Evolutionary conservation across 352 stramenopile genomes (phyloP), one percentile per base, ranked within the genome.

Genomic region (Globisporangium middletonii): DNA sequence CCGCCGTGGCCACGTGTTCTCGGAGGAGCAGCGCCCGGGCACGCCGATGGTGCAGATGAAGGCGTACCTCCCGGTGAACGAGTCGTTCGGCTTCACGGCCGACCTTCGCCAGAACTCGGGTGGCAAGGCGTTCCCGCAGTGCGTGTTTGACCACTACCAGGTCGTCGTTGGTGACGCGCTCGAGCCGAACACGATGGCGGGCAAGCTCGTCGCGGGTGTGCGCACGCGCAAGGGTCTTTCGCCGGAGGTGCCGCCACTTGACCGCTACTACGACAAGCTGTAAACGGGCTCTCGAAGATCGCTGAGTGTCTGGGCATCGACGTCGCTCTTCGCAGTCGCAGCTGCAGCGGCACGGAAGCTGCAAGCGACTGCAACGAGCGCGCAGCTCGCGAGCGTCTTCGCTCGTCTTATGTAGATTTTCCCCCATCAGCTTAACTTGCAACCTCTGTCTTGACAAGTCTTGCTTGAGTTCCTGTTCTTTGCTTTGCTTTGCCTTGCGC

Each of bases 71-170:
- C 97, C 97, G 68, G 97, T 99, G 33, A 98, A 98, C 86, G 97
- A 99, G 82, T 99, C 97, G 52, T 99, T 99, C 75, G 97, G 97
- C 65, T 99, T 99, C 92, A 99, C 96, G 52, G 94, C 92, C 56
- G 96, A 98, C 70, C 83, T 99, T 50, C 95, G 97, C 82, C 96
- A 97, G 53, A 89, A 96, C 79, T 99, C 97, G n/a, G 97, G 96
- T 69, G 97, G 97, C 79, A 99, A 99, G 92, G 97, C 97, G 43
- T 99, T 99, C 95, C 97, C 97, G 47, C 97, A 99, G 79, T 99
- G 94, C 69, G 92, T 97, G 55, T 99, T 99, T 75, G 93, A 99
- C 86, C 97, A 99, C 85, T 99, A 97, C 95, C 92, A 99, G 77
- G 75, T 88, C 55, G 94, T 99, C 62, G 65, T 62, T 58, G 96